A percentile compares a stretch with the other conserved stretches of the same genome.
These are phyloP conservation scores for Diplogelasinospora grovesii DNA, from an alignment of 495 filamentous ascomycete genomes.

Conservation along the genomic window DNA sequence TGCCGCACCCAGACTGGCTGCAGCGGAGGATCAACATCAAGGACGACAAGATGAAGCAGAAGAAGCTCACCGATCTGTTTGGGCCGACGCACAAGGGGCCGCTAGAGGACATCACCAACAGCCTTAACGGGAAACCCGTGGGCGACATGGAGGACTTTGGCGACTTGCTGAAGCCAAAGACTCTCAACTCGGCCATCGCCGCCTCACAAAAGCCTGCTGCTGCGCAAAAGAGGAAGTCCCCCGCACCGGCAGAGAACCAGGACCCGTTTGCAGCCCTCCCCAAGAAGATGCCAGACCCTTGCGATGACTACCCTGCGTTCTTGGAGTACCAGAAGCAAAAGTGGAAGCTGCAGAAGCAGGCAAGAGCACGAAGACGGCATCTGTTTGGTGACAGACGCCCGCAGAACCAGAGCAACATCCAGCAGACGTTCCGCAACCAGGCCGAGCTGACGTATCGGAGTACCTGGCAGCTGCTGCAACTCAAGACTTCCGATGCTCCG, in stretches of 20 bases:
- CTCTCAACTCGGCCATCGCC: constrained; percentile 50
- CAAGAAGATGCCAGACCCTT: constrained; percentile 75
- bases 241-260: constrained; percentile 50
- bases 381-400: constrained; percentile 80
- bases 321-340: constrained; percentile 96
- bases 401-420: constrained; percentile 65
- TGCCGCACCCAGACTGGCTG: constrained; percentile 94
- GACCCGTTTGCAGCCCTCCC: constrained; percentile 85
- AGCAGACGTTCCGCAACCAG: constrained; percentile 83
- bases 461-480: constrained; percentile 91
- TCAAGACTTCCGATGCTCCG: constrained; percentile 69
- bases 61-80: constrained; percentile 96
- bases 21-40: constrained; percentile 88
- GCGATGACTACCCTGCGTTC: constrained; percentile 83
- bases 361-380: constrained; percentile 77
- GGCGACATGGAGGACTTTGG: constrained; percentile 88
- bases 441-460: constrained; percentile 81
- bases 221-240: constrained; percentile 78
- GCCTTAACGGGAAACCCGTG: constrained; percentile 39
- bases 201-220: constrained; percentile 34
- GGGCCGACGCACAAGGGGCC: constrained; percentile 53
- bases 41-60: constrained; percentile 96
- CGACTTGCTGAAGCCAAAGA: constrained; percentile 60
- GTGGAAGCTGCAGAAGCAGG: constrained; percentile 97
- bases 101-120: constrained; percentile 66